Base-by-base conservation (phyloP, 1,284 basidiomycete genomes). In the Cryptococcus depauperatus region DNA sequence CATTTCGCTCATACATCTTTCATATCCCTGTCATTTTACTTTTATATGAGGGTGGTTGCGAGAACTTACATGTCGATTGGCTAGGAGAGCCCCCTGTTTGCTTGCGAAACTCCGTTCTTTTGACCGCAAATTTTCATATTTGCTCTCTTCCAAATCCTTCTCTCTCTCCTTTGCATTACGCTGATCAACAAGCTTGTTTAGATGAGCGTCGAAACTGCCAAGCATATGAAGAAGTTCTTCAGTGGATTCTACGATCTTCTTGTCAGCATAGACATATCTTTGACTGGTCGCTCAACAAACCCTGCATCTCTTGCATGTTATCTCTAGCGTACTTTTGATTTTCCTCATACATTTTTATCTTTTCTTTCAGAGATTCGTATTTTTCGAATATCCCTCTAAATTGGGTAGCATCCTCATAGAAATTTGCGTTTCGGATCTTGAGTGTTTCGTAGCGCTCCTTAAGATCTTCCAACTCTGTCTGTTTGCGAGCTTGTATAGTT, bases 311-410 rank as follows among this genome's bases (percentile, higher is more conserved):
- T 35, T 82, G 79, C 59, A 76, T 74, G 6, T 66, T 66, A 8
- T 69, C 62, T 26, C 66, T 48, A n/a, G 88, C 69, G 39, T 78
- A 82, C 26, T 80, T 73, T 46, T 79, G 77, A 30, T 83, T 80
- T 37, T 82, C 79, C 44, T 51, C 77, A 73, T 58, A 84, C 72
- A 64, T 85, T 75, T 49, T 73, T 61, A 83, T 84, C 58, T 78
- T 77, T 48, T 80, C 75, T 46, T 84, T 75, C 40, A 91, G 70
- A 38, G 75, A 76, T 48, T 85, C 80, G 16, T 84, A 80, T 50
- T 80, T 79, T 41, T 83, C 72, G 59, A 89, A 89, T 38, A 85
- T 79, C 63, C 90, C 82, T 30, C 84, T 79, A 66, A 96, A 96
- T 57, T 84, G 83, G 14, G 81, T 80, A 2, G 88, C 84, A 38